A percentile compares a stretch with the other conserved stretches of the same genome.
phyloP scores from a whole-genome alignment of 306 rosid species.

The Medicago arabica region DNA sequence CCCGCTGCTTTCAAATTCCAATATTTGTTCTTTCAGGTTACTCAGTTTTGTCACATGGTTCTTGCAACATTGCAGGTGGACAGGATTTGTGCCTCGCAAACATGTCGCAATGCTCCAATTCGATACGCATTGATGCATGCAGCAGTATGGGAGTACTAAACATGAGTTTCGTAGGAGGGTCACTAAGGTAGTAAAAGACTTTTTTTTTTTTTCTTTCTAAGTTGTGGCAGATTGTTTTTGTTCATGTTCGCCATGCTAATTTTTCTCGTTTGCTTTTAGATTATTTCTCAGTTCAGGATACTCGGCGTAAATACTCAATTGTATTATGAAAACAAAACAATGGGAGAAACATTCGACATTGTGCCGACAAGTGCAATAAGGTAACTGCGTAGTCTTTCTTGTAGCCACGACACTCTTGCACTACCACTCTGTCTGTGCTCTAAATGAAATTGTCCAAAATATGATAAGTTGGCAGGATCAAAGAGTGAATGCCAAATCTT shows the following conservation, averaged over 20 bases:
- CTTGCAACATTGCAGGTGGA: constrained; percentile 69
- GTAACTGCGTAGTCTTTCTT: constrained; percentile 41
- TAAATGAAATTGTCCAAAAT: too few relatives aligned
- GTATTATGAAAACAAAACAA: constrained; percentile 72
- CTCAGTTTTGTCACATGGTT: constrained; percentile 17
- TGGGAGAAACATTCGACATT: constrained; percentile 93
- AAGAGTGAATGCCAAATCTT: too few relatives aligned
- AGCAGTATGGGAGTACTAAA: constrained; percentile 80
- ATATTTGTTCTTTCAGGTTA: background rate
- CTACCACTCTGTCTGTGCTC: background rate
- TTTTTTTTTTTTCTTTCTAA: background rate
- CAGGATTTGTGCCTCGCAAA: constrained; percentile 88
- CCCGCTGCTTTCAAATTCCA: background rate
- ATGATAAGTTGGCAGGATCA: too few relatives aligned
- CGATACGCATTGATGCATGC: constrained; percentile 74
- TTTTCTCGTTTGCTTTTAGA: constrained; percentile 54
- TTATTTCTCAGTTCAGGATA: constrained; percentile 76
- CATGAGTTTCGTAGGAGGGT: constrained; percentile 84
- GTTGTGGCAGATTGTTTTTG: background rate
- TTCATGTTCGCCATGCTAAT: constrained; percentile 34
- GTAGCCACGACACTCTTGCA: background rate
- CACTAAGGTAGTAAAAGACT: constrained; percentile 56
- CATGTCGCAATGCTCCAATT: constrained; percentile 76
- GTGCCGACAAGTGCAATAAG: constrained; percentile 97
- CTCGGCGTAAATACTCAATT: constrained; percentile 83